Evolutionary conservation across 108 stramenopile species (phyloP).

Genomic region (Mayamaea pseudoterrestris): DNA sequence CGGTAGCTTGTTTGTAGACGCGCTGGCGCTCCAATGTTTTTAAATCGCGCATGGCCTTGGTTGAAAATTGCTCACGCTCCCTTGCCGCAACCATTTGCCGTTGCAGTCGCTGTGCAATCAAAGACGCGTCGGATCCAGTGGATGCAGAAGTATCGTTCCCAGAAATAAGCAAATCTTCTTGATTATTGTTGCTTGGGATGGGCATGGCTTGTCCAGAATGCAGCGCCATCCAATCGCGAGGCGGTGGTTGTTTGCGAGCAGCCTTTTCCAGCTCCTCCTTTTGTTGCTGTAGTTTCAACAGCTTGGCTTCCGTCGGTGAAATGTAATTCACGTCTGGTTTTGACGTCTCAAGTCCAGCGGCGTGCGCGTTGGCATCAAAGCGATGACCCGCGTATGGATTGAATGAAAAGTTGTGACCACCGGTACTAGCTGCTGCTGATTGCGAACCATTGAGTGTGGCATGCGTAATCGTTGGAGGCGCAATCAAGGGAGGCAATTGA

Average conservation of each 20-base stretch:
- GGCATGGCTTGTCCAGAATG: constrained; percentile 19
- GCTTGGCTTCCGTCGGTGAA: constrained; percentile 29
- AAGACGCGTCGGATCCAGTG: constrained; percentile 20
- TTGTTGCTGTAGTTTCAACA: constrained; percentile 28
- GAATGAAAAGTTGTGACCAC: constrained; percentile 16
- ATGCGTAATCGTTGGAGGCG: constrained; percentile 4
- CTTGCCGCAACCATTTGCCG: constrained; percentile 24
- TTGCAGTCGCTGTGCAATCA: constrained; percentile 37
- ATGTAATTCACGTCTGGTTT: constrained; percentile 16
- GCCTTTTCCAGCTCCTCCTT: constrained; percentile 40
- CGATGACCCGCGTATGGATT: constrained; percentile 53
- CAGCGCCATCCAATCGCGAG: constrained; percentile 42
- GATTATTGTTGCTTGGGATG: constrained; percentile 11
- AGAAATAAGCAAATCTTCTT: not conserved
- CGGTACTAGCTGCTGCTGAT: not conserved
- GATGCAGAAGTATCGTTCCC: constrained; percentile 4
- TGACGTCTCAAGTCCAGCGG: constrained; percentile 39
- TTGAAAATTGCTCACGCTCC: constrained; percentile 63
- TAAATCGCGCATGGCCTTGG: constrained; percentile 79
- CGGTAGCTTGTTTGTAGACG: constrained; percentile 57
- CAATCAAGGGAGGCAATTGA: constrained; percentile 23
- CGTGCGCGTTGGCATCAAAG: constrained; percentile 50
- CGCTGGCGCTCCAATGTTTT: constrained; percentile 59
- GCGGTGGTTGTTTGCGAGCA: constrained; percentile 25
- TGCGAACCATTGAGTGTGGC: not conserved